These are phyloP conservation scores for Aspergillus japonicus DNA, from an alignment of 2,329 filamentous ascomycete species.

Conservation along the genomic window DNA sequence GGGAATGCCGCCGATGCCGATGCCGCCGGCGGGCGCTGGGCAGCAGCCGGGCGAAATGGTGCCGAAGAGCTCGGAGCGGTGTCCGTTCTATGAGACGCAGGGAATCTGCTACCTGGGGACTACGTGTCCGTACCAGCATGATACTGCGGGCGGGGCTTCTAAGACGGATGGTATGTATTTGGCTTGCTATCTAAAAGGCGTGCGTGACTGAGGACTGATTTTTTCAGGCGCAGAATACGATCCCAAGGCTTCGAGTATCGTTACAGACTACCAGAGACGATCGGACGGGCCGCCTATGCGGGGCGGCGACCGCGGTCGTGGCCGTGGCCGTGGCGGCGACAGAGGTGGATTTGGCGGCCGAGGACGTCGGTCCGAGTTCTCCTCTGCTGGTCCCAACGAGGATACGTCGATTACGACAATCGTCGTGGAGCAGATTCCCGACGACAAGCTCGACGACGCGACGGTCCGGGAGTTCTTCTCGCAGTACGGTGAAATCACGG, in stretches of 20 bases:
- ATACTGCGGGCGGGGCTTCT: constrained; percentile 42
- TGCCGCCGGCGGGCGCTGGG: constrained; percentile 27
- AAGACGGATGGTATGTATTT: constrained; percentile 37
- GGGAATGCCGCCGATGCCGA: constrained; percentile 46
- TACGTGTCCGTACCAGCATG: constrained; percentile 59
- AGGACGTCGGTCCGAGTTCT: constrained; percentile 53
- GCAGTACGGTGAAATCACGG: constrained; percentile 56
- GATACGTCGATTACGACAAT: constrained; percentile 56
- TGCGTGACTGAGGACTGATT: neutral
- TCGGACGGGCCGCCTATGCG: constrained; percentile 21
- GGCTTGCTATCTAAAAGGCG: neutral
- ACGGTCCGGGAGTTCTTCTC: constrained; percentile 58
- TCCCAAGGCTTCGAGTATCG: constrained; percentile 50
- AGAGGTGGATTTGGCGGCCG: constrained; percentile 42
- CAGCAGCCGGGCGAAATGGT: constrained; percentile 31
- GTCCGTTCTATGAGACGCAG: constrained; percentile 58
- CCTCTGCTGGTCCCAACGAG: constrained; percentile 51
- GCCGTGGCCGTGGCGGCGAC: constrained; percentile 44
- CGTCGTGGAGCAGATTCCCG: constrained; percentile 61
- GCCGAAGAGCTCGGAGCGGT: constrained; percentile 44
- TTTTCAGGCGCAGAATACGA: constrained; percentile 50
- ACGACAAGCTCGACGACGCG: constrained; percentile 56
- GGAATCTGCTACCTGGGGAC: constrained; percentile 58
- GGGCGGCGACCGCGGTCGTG: constrained; percentile 35
- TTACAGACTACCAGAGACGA: constrained; percentile 31